A percentile compares a stretch with the other conserved stretches of the same genome.
Conservation (phyloP, 805 yeast species). For the Nakazawaea anatomiae region DNA sequence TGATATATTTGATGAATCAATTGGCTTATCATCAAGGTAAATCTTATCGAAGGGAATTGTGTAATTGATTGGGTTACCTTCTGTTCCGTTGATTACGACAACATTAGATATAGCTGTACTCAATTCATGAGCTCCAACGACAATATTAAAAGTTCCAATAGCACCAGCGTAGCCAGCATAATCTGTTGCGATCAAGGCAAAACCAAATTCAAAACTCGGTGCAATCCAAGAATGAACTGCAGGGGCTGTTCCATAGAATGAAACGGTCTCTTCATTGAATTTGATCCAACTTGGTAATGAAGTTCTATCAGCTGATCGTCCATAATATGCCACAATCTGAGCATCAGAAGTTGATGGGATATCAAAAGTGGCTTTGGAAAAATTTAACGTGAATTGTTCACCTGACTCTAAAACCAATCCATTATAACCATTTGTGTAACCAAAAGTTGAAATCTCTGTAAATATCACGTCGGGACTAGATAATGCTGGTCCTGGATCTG, state of each 20-base stretch:
- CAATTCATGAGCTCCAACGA: conserved; percentile 86
- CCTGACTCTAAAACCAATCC: conserved; percentile 75
- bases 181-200: conserved; percentile 77
- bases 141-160: conserved; percentile 60
- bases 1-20: conserved; percentile 49
- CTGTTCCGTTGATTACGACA: conserved; percentile 61
- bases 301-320: conserved; percentile 73
- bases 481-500: conserved; percentile 47
- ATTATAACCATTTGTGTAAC: conserved; percentile 69
- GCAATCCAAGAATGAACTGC: conserved; percentile 81
- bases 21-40: conserved; percentile 52
- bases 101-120: conserved; percentile 58
- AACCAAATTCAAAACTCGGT: conserved; percentile 68
- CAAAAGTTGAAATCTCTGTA: conserved; percentile 53
- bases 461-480: conserved; percentile 36
- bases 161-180: conserved; percentile 68
- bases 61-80: conserved; percentile 45
- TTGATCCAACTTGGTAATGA: conserved; percentile 89
- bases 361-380: conserved; percentile 56
- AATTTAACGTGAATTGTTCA: conserved; percentile 55
- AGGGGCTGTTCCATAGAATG: conserved; percentile 87
- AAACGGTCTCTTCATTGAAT: conserved; percentile 56
- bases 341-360: conserved; percentile 35
- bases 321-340: conserved; percentile 63
- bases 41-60: conserved; percentile 60